phyloP scores from a whole-genome alignment of 495 filamentous ascomycete species.

The Annulohypoxylon moriforme region DNA sequence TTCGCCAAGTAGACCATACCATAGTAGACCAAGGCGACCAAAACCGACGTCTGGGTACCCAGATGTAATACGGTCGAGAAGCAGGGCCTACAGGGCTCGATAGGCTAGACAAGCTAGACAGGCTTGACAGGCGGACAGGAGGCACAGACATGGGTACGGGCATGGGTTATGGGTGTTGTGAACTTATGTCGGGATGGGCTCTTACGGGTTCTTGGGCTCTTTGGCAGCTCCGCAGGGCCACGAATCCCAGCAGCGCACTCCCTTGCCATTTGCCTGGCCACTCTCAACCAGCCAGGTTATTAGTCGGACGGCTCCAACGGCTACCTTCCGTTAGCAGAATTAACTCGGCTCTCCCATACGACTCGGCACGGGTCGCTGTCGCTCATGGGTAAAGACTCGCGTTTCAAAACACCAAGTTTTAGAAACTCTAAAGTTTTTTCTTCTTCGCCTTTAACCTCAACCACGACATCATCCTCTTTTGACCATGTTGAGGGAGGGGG shows the following conservation, averaged over 20 bases:
- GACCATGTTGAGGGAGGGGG: constrained; percentile 32
- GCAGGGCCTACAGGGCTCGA: constrained; percentile 7
- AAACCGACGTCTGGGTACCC: not conserved
- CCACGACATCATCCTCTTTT: constrained; percentile 3
- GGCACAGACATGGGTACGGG: constrained; percentile 12
- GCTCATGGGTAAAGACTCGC: constrained; percentile 19
- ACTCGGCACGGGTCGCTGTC: constrained; percentile 39
- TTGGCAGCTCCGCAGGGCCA: constrained; percentile 34
- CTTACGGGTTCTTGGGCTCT: constrained; percentile 18
- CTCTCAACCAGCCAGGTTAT: constrained; percentile 25
- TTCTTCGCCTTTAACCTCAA: not conserved
- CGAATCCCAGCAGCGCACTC: constrained; percentile 23
- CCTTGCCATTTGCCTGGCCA: constrained; percentile 28
- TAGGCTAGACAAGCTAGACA: no score
- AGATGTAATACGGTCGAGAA: not conserved
- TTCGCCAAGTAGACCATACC: not conserved
- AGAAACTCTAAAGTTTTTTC: constrained; percentile 7
- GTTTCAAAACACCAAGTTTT: constrained; percentile 34
- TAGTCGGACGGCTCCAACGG: constrained; percentile 41
- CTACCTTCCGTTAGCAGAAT: constrained; percentile 37
- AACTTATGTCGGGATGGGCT: constrained; percentile 9
- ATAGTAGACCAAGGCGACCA: no score
- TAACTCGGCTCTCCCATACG: constrained; percentile 11
- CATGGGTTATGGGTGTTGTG: not conserved
- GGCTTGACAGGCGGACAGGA: constrained; percentile 1